phyloP scores from a whole-genome alignment of 2,329 filamentous ascomycete species.

The Xylogone sp. region DNA sequence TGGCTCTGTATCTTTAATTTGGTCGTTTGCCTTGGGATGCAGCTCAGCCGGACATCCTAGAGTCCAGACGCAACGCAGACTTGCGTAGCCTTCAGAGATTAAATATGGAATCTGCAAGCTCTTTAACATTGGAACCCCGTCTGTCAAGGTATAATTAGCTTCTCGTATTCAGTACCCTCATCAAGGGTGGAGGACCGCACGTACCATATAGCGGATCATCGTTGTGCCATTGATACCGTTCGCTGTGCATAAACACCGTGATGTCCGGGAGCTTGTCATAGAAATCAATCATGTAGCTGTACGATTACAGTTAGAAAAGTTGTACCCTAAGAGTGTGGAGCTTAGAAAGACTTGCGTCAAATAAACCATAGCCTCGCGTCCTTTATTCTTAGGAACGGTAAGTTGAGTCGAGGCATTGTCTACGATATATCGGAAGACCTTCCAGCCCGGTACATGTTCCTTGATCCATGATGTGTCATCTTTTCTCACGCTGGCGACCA shows the following conservation, averaged over 20 bases:
- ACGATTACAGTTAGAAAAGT: constrained; percentile 38
- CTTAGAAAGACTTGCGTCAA: constrained; percentile 36
- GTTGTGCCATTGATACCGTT: constrained; percentile 39
- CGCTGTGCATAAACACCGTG: constrained; percentile 35
- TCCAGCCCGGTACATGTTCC: constrained; percentile 32
- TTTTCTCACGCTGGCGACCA: constrained; percentile 27
- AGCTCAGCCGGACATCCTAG: constrained; percentile 52
- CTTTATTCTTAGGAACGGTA: constrained; percentile 47
- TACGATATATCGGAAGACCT: constrained; percentile 18
- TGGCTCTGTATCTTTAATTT: constrained; percentile 8
- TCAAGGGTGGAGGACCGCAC: not conserved
- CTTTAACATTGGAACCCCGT: constrained; percentile 49
- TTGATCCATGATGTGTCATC: constrained; percentile 38
- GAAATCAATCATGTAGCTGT: constrained; percentile 55
- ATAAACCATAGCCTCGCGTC: constrained; percentile 19
- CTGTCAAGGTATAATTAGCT: constrained; percentile 40
- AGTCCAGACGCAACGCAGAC: constrained; percentile 56
- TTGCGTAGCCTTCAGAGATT: constrained; percentile 53
- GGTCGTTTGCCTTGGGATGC: constrained; percentile 35
- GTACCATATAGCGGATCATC: constrained; percentile 19
- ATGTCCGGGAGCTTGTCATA: constrained; percentile 46
- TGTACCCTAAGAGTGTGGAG: constrained; percentile 27
- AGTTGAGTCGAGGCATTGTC: constrained; percentile 29
- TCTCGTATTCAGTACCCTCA: not conserved
- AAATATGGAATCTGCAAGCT: constrained; percentile 46